Conservation (phyloP, 306 rosid genomes). For the Sesbania bispinosa region DNA sequence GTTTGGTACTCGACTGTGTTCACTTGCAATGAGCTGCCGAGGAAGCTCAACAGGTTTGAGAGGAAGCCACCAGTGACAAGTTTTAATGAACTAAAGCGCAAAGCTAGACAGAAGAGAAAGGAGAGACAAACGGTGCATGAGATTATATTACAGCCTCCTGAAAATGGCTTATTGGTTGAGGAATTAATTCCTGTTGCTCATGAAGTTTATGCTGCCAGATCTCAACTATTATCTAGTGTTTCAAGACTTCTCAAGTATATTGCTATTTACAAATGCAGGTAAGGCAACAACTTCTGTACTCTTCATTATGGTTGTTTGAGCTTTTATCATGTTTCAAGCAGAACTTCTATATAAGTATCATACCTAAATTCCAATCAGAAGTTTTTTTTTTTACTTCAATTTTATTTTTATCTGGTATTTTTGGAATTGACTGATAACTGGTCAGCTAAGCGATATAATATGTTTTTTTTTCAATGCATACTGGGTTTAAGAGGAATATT, state of each 20-base stretch:
- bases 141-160: constrained; percentile 45
- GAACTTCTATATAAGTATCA: not conserved
- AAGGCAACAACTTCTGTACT: not conserved
- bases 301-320: constrained; percentile 12
- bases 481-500: constrained; percentile 1
- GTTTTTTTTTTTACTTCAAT: not conserved
- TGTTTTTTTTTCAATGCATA: not conserved
- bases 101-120: constrained; percentile 50
- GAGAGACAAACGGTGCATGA: constrained; percentile 51
- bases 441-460: not conserved
- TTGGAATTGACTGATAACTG: not conserved
- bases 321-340: not conserved
- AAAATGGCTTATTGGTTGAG: constrained; percentile 59
- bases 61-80: constrained; percentile 56
- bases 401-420: not conserved
- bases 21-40: constrained; percentile 26
- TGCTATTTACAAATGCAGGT: constrained; percentile 57
- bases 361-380: not conserved
- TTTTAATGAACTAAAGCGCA: constrained; percentile 56
- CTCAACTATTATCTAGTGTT: constrained; percentile 43
- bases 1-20: constrained; percentile 32
- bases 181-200: constrained; percentile 55
- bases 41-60: constrained; percentile 46
- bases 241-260: constrained; percentile 41
- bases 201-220: constrained; percentile 53